phyloP scores from a whole-genome alignment of 2,329 filamentous ascomycete species.

The Fusarium chlamydosporum region DNA sequence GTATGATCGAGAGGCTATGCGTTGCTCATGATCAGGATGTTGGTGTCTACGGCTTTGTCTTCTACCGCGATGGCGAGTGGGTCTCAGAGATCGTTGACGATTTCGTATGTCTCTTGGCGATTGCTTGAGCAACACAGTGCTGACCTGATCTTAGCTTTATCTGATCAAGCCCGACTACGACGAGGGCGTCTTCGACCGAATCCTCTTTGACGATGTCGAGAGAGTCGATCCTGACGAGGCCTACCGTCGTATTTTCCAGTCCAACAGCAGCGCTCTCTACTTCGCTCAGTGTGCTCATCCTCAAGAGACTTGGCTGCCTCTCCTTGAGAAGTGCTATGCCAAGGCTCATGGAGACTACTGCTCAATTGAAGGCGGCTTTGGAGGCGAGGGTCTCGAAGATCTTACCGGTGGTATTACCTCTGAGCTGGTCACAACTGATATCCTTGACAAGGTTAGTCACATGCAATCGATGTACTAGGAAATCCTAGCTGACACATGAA shows the following conservation, averaged over 20 bases:
- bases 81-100: constrained; percentile 71
- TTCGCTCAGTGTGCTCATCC: constrained; percentile 81
- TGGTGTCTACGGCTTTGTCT: constrained; percentile 89
- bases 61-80: constrained; percentile 85
- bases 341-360: constrained; percentile 86
- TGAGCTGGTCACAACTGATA: constrained; percentile 75
- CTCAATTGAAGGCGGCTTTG: constrained; percentile 80
- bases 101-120: constrained; percentile 54
- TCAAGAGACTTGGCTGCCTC: constrained; percentile 84
- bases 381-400: constrained; percentile 71
- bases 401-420: constrained; percentile 76
- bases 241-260: constrained; percentile 79
- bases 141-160: constrained; percentile 58
- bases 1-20: constrained; percentile 79
- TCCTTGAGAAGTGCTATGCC: constrained; percentile 85
- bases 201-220: constrained; percentile 61
- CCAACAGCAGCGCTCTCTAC: constrained; percentile 80
- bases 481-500: neutral
- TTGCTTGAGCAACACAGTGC: neutral
- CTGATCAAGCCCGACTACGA: constrained; percentile 73
- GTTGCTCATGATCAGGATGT: constrained; percentile 79
- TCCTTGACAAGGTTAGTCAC: constrained; percentile 76
- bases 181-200: constrained; percentile 65
- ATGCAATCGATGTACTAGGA: accelerated
- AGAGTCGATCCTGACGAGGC: constrained; percentile 68